phyloP scores from a whole-genome alignment of 1,139 yeast species.

The Hyphopichia wangnamkhiaoensis region DNA sequence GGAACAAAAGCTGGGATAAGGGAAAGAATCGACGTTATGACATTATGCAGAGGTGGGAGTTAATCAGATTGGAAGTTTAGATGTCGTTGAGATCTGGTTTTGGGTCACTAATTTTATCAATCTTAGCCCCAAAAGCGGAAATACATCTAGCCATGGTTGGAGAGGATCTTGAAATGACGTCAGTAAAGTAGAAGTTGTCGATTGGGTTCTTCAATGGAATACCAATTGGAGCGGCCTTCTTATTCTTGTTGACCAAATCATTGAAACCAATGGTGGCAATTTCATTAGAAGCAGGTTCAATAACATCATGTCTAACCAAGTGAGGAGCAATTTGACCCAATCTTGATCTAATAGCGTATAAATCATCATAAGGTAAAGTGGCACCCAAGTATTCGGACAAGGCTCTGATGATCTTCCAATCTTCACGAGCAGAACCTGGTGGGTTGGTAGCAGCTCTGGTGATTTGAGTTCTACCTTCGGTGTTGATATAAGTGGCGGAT shows the following conservation, averaged over 20 bases:
- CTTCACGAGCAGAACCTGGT: constrained; percentile 93
- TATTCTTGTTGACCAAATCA: constrained; percentile 42
- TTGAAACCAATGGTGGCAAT: constrained; percentile 62
- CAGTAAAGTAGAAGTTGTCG: constrained; percentile 84
- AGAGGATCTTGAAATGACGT: constrained; percentile 82
- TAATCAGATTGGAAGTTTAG: neutral
- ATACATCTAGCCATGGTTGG: constrained; percentile 90
- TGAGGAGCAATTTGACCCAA: constrained; percentile 81
- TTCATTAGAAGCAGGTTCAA: constrained; percentile 66
- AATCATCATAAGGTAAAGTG: constrained; percentile 76
- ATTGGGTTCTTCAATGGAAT: constrained; percentile 66
- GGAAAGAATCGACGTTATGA: neutral
- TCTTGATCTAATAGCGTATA: constrained; percentile 68
- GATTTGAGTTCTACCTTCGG: constrained; percentile 86
- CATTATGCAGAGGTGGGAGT: constrained; percentile 6
- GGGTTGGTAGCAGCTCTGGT: constrained; percentile 88
- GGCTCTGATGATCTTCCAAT: constrained; percentile 88
- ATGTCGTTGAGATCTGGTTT: constrained; percentile 36
- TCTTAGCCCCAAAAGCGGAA: constrained; percentile 63
- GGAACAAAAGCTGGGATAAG: constrained; percentile 1
- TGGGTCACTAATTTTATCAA: constrained; percentile 58
- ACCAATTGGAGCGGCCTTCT: constrained; percentile 44
- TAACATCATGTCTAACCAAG: constrained; percentile 70
- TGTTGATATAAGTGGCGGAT: constrained; percentile 83
- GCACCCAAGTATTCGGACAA: constrained; percentile 74